phyloP scores from a whole-genome alignment of 2,329 filamentous ascomycete species.

The Cladosporium phlei region DNA sequence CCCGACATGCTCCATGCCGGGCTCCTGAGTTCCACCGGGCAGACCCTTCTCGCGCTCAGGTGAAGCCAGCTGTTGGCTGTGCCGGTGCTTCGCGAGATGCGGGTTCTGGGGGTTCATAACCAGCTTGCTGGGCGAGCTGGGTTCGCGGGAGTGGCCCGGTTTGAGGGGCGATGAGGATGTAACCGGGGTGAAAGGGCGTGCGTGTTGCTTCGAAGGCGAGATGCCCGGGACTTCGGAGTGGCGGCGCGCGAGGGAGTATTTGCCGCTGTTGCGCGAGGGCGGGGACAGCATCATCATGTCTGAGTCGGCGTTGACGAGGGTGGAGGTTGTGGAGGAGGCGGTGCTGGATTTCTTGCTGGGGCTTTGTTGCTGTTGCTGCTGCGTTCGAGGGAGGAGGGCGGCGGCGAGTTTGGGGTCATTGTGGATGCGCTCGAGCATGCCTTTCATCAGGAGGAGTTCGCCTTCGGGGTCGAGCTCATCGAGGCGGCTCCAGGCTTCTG shows the following conservation, averaged over 20 bases:
- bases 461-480: slow-evolving; percentile 88
- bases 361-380: not conserved
- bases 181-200: slow-evolving; percentile 1
- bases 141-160: slow-evolving; percentile 8
- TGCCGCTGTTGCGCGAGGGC: too few relatives aligned
- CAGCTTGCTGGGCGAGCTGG: slow-evolving; percentile 53
- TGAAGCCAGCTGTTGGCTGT: slow-evolving; percentile 35
- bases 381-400: slow-evolving; percentile 36
- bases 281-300: not conserved
- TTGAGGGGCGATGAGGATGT: slow-evolving; percentile 18
- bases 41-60: slow-evolving; percentile 50
- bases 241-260: slow-evolving; percentile 3
- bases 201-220: slow-evolving; percentile 21
- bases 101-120: slow-evolving; percentile 77
- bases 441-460: slow-evolving; percentile 75
- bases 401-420: slow-evolving; percentile 61
- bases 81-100: slow-evolving; percentile 71
- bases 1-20: slow-evolving; percentile 88
- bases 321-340: slow-evolving; percentile 9
- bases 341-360: slow-evolving; percentile 22
- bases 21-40: slow-evolving; percentile 51
- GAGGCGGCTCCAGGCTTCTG: slow-evolving; percentile 78
- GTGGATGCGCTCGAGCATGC: slow-evolving; percentile 68
- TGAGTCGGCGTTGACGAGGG: slow-evolving; percentile 12
- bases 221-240: slow-evolving; percentile 21